Evolutionary conservation across 2,329 filamentous ascomycete genomes (phyloP), one percentile per base, ranked within the genome.

Genomic region (Aspergillus sp.): DNA sequence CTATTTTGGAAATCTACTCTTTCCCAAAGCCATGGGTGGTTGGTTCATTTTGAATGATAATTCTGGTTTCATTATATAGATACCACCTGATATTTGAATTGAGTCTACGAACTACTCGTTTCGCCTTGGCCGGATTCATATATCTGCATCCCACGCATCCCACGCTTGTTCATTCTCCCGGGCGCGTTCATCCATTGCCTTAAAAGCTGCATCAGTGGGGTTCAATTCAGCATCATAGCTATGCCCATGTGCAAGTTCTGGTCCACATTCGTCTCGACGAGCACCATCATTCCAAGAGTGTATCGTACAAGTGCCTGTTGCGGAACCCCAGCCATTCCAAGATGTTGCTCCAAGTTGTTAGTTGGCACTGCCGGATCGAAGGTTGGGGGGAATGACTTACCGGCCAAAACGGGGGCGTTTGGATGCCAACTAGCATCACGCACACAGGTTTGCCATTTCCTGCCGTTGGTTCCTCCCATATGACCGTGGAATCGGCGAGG

Each of bases 391-490:
- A 37, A 34, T 33, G 17, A 49, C 80, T 71, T 76, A 85, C 82
- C 83, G 65, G 86, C 92, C 62, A 97, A 80, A 41, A 96, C 81
- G 1, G 92, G 91, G 2, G 89, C 90, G 63, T 83, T 88, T 0
- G 93, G 93, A 77, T 96, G 92, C 93, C 93, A 96, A 69, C 89
- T 91, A 20, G 89, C 91, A 79, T 97, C 93, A 34, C 93, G 82
- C 19, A 96, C 90, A 64, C 90, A 90, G 0, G 91, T 91, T 61
- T 83, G 83, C 89, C 89, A 93, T 9, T 78, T 76, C 27, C 80
- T 75, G 30, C 84, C 82, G n/a, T 84, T 80, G 12, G 69, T 66
- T 52, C 68, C 59, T 33, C 45, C 12, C 45, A 48, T 48, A 48
- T 20, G 45, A 27, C 80, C 79, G 61, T 76, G 79, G 64, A 81